phyloP scores from a whole-genome alignment of 1,284 basidiomycete species.

The Sparassis latifolia region DNA sequence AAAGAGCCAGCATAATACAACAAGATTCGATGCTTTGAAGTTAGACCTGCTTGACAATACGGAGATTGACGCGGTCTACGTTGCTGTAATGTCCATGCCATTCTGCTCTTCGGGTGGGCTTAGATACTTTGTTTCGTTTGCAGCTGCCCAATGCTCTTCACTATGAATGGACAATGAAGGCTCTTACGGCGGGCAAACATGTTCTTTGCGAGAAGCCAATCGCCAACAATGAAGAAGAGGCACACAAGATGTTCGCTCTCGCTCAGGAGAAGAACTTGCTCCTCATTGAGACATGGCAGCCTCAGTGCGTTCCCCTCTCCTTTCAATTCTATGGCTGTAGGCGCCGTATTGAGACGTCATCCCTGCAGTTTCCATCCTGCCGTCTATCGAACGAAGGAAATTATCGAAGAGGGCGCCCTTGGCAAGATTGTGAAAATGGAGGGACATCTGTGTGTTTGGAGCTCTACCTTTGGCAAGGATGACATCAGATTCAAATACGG shows the following conservation, averaged over 20 bases:
- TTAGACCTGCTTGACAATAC: constrained; percentile 54
- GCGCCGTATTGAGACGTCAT: not conserved
- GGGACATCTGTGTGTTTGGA: constrained; percentile 20
- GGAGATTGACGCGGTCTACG: constrained; percentile 58
- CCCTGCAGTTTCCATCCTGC: constrained; percentile 37
- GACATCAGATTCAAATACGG: constrained; percentile 54
- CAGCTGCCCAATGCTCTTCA: constrained; percentile 67
- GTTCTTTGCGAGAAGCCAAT: constrained; percentile 70
- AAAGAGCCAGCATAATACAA: too few species aligned
- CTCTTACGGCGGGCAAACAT: constrained; percentile 63
- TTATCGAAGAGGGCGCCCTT: constrained; percentile 32
- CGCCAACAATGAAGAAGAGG: constrained; percentile 54
- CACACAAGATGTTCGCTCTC: constrained; percentile 30
- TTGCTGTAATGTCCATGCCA: constrained; percentile 37
- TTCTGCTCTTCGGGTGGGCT: not conserved
- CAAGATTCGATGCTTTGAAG: not conserved
- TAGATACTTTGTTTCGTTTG: not conserved
- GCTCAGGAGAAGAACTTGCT: constrained; percentile 28
- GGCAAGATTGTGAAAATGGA: constrained; percentile 28
- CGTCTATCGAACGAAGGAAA: constrained; percentile 29
- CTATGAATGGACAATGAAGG: constrained; percentile 75
- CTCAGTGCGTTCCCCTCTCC: constrained; percentile 12
- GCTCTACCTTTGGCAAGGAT: constrained; percentile 26
- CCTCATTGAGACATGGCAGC: constrained; percentile 33
- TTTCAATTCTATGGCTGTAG: not conserved